phyloP scores from a whole-genome alignment of 768 basidiomycete species.

The Leccinum aurantiacum region DNA sequence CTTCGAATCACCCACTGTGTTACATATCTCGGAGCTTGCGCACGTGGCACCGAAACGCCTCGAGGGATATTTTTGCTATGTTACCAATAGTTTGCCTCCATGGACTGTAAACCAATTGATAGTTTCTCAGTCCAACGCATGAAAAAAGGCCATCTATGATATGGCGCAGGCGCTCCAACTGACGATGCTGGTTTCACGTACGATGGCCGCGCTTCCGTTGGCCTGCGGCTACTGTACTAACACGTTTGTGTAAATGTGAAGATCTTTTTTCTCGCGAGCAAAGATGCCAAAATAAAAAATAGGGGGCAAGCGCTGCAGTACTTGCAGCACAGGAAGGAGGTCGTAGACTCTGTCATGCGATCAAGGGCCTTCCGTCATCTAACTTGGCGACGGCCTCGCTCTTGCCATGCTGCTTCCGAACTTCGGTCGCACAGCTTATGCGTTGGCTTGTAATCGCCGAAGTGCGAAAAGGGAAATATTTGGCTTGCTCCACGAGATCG shows the following conservation, averaged over 20 bases:
- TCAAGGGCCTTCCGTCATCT: neutral
- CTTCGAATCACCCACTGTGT: too few relatives aligned
- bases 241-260: neutral
- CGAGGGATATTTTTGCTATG: too few relatives aligned
- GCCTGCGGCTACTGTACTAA: neutral
- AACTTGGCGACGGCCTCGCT: neutral
- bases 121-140: too few relatives aligned
- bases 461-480: neutral
- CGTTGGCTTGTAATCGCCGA: neutral
- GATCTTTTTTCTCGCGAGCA: neutral
- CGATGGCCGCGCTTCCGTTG: constrained; percentile 4
- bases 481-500: constrained; percentile 1
- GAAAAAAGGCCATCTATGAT: too few relatives aligned
- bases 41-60: too few relatives aligned
- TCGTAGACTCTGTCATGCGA: neutral
- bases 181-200: too few relatives aligned
- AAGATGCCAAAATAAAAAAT: too few relatives aligned
- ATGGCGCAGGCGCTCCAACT: too few relatives aligned
- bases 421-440: neutral
- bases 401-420: constrained; percentile 1
- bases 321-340: neutral
- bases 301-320: neutral
- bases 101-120: too few relatives aligned
- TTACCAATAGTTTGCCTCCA: too few relatives aligned
- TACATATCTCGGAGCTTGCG: too few relatives aligned